Evolutionary conservation across 495 filamentous ascomycete genomes (phyloP).

Genomic region (Aspergillus panamensis): DNA sequence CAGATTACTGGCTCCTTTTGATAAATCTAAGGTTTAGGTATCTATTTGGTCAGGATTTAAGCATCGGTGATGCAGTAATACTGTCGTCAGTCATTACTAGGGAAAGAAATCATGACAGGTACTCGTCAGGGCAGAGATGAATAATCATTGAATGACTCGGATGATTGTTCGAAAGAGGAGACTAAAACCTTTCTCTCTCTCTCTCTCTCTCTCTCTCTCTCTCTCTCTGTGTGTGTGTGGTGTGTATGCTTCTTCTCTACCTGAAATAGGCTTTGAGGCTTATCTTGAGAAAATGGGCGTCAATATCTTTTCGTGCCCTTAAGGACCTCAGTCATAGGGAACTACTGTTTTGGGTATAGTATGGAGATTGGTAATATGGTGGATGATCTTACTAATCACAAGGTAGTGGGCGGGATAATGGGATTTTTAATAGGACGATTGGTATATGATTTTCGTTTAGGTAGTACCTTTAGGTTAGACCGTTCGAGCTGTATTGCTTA

Average conservation of each 20-base stretch:
- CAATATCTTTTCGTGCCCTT: neutral
- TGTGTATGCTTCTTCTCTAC: neutral
- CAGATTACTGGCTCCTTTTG: neutral
- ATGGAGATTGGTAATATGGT: neutral
- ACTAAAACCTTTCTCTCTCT: neutral
- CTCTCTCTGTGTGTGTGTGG: too few species aligned
- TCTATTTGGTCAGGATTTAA: neutral
- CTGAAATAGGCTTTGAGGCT: neutral
- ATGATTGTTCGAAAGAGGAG: neutral
- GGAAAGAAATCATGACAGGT: neutral
- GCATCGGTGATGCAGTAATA: slow-evolving; percentile 6
- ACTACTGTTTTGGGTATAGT: neutral
- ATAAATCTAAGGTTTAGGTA: neutral
- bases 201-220: neutral
- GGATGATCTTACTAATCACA: neutral
- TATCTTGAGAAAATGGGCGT: neutral
- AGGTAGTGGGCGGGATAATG: too few species aligned
- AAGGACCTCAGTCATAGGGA: neutral
- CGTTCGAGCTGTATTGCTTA: neutral
- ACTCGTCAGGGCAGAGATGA: neutral
- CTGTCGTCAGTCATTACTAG: slow-evolving; percentile 6
- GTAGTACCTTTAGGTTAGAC: neutral
- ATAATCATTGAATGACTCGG: neutral
- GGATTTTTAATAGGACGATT: too few species aligned
- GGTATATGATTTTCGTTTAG: neutral